Evolutionary conservation across 2,329 filamentous ascomycete genomes (phyloP).

Genomic region (Emergomyces orientalis): DNA sequence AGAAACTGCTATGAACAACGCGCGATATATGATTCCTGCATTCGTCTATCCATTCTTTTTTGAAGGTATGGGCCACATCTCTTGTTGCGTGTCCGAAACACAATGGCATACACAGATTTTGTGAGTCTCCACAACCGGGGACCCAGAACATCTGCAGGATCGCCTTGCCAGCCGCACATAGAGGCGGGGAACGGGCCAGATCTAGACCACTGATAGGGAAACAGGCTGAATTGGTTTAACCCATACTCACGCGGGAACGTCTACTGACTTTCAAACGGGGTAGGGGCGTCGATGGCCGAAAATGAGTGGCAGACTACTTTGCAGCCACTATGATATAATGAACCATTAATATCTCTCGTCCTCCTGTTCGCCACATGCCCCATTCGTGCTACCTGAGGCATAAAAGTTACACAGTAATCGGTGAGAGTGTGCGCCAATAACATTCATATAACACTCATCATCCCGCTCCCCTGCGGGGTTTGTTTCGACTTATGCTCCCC

Average conservation of each 20-base stretch:
- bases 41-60: background rate
- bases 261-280: background rate
- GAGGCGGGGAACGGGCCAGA: background rate
- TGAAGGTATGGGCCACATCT: background rate
- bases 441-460: background rate
- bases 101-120: background rate
- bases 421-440: background rate
- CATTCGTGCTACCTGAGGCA: background rate
- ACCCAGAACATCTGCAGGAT: background rate
- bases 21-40: slow-evolving; percentile 1
- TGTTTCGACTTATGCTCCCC: background rate
- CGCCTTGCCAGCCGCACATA: background rate
- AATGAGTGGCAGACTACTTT: background rate
- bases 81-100: background rate
- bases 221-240: background rate
- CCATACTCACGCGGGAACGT: background rate
- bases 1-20: background rate
- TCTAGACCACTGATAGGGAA: background rate
- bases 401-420: background rate
- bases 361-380: background rate
- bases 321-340: slow-evolving; percentile 2
- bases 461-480: background rate
- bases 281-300: background rate
- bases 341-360: background rate
- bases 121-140: background rate